Base-by-base conservation (phyloP, 306 rosid genomes). In the Castanopsis chinensis region DNA sequence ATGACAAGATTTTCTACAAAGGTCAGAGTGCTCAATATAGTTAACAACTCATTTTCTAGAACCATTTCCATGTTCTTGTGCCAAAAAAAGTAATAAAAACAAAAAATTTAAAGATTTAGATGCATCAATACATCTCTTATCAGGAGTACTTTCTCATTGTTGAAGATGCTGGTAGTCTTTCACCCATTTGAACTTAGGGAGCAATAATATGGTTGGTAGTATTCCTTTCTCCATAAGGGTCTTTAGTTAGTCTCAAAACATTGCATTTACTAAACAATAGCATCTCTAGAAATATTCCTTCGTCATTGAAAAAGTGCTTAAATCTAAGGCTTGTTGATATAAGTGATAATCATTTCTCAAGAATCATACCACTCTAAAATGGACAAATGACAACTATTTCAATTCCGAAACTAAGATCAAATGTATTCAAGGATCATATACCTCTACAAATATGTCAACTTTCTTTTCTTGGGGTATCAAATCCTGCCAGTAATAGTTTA, bases 1-100 rank as follows among this genome's bases (percentile, higher is more conserved):
- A 41, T 84, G 19, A 86, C 88, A 5, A 78, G 27, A 2, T 23
- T 81, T 52, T 81, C 78, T 49, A 0, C 85, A 32, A 69, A 84
- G 30, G 78, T 87, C 9, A 9, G 14, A 1, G 4, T 37, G 12
- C 4, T 84, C 8, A 10, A 13, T 23, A 14, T 84, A 3, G 2
- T 5, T 2, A 15, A 65, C 27, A 82, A 84, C 53, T 18, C 7
- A 0, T 77, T 84, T 43, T 74, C 83, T 2, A 86, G 83, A 59
- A 49, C 88, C 4, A 82, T 84, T 41, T 79, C 85, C 74, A 45
- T 17, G 20, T 55, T 58, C 35, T 76, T 69, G 51, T 76, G 85
- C 5, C 28, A 35, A 18, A 59, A 81, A 1, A 76, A 37, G 69
- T 45, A 74, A 4, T 1, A 72, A 54, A 19, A 64, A 19, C 25